Base-by-base conservation (phyloP, 768 basidiomycete species). In the Chalciporus sphaerocephalus region DNA sequence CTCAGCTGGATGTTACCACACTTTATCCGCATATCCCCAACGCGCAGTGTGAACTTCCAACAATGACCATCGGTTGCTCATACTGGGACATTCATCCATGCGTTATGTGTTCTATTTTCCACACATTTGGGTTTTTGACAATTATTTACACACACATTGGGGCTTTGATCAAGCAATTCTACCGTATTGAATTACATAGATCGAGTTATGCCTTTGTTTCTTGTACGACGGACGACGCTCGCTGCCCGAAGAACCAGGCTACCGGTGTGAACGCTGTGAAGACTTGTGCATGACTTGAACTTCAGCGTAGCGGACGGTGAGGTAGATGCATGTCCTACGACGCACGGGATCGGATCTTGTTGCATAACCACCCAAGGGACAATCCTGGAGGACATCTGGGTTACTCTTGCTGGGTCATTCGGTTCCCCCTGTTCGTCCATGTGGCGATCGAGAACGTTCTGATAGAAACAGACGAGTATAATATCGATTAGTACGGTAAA, bases 41-140 rank as follows among this genome's bases (percentile, higher is more conserved):
- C 47, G 37, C 32, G 40, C 41, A 27, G 46, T 46, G 37, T 35
- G 40, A 25, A 51, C 32, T 17, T 32, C 5, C 30, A 15, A 32
- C 13, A 16, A n/a, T 12, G 10, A 18, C n/a, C 13, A 47, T 46
- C 39, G 17, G 40, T 24, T 36, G 42, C 33, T 39, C 24, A 25
- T 28, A 20, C 28, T 2, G 24, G 38, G 51, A 58, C 35, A 42
- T 33, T 47, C 21, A 35, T 35, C 37, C 10, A 25, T 33, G 30
- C 46, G 37, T 40, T 27, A 20, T 34, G 41, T 40, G 33, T 39
- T 34, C 16, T 39, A 37, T 41, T 44, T n/a, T 32, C 15, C 13
- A 38, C 51, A 42, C 44, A 42, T 45, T 38, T 51, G 40, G 2
- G 17, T 53, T 54, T 33, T 59, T 55, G 56, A 20, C 23, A 23